These are phyloP conservation scores for Boehmeria nivea DNA, from an alignment of 306 rosid species.

Conservation along the genomic window DNA sequence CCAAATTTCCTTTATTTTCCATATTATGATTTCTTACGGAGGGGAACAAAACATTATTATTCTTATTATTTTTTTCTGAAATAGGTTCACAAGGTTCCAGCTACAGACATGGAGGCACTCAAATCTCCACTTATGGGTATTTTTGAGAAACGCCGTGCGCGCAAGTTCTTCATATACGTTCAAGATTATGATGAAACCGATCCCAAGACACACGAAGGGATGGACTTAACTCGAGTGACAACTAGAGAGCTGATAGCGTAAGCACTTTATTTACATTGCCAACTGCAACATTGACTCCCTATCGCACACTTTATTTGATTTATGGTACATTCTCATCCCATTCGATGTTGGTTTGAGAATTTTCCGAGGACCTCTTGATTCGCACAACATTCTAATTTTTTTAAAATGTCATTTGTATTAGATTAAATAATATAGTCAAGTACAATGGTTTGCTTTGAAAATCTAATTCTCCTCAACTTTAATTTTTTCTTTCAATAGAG, in stretches of 20 bases:
- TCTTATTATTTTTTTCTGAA: conserved; percentile 13
- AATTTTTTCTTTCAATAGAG: too few species aligned
- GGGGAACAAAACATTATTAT: too few species aligned
- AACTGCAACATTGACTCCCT: not conserved
- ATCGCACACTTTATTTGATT: too few species aligned
- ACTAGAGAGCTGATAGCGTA: conserved; percentile 84
- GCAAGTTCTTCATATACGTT: conserved; percentile 88
- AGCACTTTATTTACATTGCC: conserved; percentile 25
- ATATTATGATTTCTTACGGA: too few species aligned
- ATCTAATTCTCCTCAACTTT: too few species aligned
- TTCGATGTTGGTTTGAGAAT: too few species aligned
- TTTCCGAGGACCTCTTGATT: too few species aligned
- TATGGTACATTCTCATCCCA: not conserved
- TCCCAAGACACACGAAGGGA: conserved; percentile 85
- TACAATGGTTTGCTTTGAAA: too few species aligned
- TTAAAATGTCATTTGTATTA: too few species aligned
- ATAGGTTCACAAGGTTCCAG: conserved; percentile 92
- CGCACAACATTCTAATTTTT: too few species aligned
- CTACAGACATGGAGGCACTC: conserved; percentile 87
- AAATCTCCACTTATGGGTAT: conserved; percentile 95
- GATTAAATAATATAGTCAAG: too few species aligned
- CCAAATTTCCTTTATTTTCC: not conserved
- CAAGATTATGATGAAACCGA: conserved; percentile 67
- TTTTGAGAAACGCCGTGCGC: conserved; percentile 92
- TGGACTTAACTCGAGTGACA: conserved; percentile 84